Evolutionary conservation across 1,284 basidiomycete genomes (phyloP), one percentile per base, ranked within the genome.

Genomic region (Vanrija humicola): DNA sequence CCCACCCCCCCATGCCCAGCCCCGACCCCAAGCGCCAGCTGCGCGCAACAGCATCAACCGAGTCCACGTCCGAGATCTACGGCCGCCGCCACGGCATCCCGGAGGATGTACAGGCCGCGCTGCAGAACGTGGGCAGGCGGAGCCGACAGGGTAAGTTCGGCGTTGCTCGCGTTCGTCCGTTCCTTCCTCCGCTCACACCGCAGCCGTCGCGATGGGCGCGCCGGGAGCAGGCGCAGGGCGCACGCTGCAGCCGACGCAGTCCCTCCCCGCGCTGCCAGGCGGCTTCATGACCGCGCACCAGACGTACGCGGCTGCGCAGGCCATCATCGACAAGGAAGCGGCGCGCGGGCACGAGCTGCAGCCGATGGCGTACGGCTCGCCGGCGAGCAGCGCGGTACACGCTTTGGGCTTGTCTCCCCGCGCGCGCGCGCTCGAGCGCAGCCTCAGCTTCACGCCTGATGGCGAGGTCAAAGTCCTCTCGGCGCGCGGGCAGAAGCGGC

Each of bases 21-120:
- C 58, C 54, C 16, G 48, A 57, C 18, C 21, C 61, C 12, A 70
- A 70, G 47, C 58, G 67, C n/a, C 62, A 64, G 34, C 59, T 64
- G 19, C 50, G 59, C 28, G 61, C 66, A 3, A 58, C 66, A 2
- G 54, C 59, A 4, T 49, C 46, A 0, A 12, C 42, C 5, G 50
- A 43, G 12, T 67, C 67, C 6, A 73, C 71, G 0, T 66, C 69
- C 1, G 72, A 74, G 53, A 59, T 58, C n/a, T 71, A 74, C 43
- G 67, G 64, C 10, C 42, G 58, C 15, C 61, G 57, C 38, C 67
- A 71, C 60, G 72, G 70, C 1, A 67, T 74, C 16, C 56, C 67
- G 8, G 56, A 59, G 0, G 65, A 70, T 16, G 44, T 70, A 12
- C 64, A 65, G 54, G 51, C 56, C 15, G 64, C 64, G 26, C 49